Conservation (phyloP, 2,329 filamentous ascomycete genomes). For the Metarhizium humberi region DNA sequence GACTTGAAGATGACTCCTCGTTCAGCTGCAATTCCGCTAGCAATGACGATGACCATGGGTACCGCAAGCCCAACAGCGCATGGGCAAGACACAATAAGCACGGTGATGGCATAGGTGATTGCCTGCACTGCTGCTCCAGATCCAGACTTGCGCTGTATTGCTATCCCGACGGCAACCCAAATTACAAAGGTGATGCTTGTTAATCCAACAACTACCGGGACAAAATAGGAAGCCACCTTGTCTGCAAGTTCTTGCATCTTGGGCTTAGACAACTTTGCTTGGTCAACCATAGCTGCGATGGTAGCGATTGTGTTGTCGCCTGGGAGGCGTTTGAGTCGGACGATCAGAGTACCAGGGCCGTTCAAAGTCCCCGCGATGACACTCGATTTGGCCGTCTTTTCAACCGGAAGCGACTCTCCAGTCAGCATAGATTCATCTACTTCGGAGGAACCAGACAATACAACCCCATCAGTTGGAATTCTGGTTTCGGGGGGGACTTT, state of each 20-base stretch:
- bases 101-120: conserved; percentile 63
- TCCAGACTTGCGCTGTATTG: conserved; percentile 27
- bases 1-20: conserved; percentile 62
- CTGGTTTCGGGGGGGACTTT: conserved; percentile 47
- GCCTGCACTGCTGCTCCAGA: conserved; percentile 46
- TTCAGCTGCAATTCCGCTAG: conserved; percentile 55
- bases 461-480: conserved; percentile 61
- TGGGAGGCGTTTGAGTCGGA: conserved; percentile 50
- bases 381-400: conserved; percentile 41
- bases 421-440: conserved; percentile 74
- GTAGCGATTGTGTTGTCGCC: conserved; percentile 62
- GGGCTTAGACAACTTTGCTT: conserved; percentile 60
- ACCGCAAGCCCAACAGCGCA: conserved; percentile 68
- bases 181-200: conserved; percentile 49
- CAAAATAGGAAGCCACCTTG: conserved; percentile 56
- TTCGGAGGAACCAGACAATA: conserved; percentile 54
- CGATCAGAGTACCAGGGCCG: conserved; percentile 49
- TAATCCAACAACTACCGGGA: conserved; percentile 54
- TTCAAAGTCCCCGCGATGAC: conserved; percentile 66
- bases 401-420: conserved; percentile 55
- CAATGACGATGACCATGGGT: conserved; percentile 69
- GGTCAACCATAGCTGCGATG: conserved; percentile 63
- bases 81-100: conserved; percentile 67
- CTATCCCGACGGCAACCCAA: conserved; percentile 55
- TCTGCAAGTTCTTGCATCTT: conserved; percentile 62